Base-by-base conservation (phyloP, 805 yeast genomes). In the Suhomyces kilbournensis region DNA sequence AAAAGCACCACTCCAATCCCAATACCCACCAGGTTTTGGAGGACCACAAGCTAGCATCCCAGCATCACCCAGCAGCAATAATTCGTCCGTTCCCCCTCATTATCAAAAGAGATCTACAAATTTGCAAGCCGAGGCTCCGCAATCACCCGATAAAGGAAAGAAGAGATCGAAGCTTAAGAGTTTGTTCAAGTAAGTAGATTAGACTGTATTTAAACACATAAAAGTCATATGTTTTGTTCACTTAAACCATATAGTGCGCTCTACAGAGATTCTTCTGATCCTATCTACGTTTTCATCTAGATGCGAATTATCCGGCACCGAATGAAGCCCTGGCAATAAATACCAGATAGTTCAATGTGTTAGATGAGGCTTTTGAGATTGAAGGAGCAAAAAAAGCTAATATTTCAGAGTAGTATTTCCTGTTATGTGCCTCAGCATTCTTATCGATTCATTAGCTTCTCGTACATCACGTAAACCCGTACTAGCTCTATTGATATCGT, bases 161-260 rank as follows among this genome's bases (percentile, higher is more conserved):
- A 77, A 80, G 63, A 72, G 75, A 39, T 68, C 73, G 12, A 78
- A 76, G 55, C 73, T 82, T 51, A 75, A 77, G 50, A 76, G 73
- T 53, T 71, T 81, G 44, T 72, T 81, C 52, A 79, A 55, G 54
- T 57, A 51, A 38, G 35, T 32, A 32, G 35, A 32, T 10, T 32
- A 32, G 35, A 32, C 35, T 32, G 12, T n/a, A n/a, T n/a, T 32
- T 17, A 32, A 32, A n/a, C 30, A 7, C 35, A 5, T 12, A 32
- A 32, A n/a, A 32, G 35, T 32, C 6, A 6, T 28, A 3, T 5
- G 12, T 12, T 12, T n/a, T 32, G 35, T 32, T 32, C 35, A n/a
- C 17, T 32, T 28, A 28, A 12, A 10, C 14, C 32, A 12, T 25
- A 25, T 26, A 26, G 12, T 9, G 32, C 32, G 32, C 32, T 28